phyloP scores from a whole-genome alignment of 2,329 filamentous ascomycete genomes.

The Nannizziopsis arthrosporioides region DNA sequence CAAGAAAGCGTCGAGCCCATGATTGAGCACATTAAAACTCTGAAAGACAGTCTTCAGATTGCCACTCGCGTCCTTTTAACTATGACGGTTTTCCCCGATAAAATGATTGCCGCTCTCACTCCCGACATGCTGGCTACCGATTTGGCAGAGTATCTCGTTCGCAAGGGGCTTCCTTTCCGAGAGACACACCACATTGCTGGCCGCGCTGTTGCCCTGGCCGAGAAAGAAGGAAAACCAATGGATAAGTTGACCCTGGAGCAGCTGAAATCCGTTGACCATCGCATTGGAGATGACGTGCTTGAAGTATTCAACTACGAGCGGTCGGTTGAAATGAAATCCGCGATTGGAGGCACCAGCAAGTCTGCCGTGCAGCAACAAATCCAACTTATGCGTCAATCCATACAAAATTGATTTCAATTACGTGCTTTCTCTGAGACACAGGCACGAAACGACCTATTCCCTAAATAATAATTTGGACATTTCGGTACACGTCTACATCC shows the following conservation, averaged over 20 bases:
- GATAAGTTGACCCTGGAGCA: constrained; percentile 56
- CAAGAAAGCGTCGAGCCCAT: constrained; percentile 81
- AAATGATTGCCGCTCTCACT: constrained; percentile 67
- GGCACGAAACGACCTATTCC: not conserved
- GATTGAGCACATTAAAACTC: constrained; percentile 70
- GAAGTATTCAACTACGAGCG: constrained; percentile 68
- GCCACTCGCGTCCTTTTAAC: constrained; percentile 70
- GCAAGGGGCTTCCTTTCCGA: constrained; percentile 48
- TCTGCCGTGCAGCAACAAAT: constrained; percentile 58
- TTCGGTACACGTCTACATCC: too few species aligned
- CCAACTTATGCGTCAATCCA: constrained; percentile 38
- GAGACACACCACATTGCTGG: constrained; percentile 72
- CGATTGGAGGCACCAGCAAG: constrained; percentile 67
- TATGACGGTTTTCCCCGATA: constrained; percentile 55
- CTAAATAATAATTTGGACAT: not conserved
- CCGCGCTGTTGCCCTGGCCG: constrained; percentile 58
- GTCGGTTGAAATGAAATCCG: constrained; percentile 66
- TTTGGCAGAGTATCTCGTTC: constrained; percentile 38
- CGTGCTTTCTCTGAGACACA: not conserved
- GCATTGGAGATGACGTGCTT: constrained; percentile 60
- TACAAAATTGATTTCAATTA: not conserved
- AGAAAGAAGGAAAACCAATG: constrained; percentile 55
- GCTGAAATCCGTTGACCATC: constrained; percentile 53
- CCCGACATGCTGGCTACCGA: constrained; percentile 67
- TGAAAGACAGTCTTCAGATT: constrained; percentile 68